Evolutionary conservation across 2,329 filamentous ascomycete genomes (phyloP).

Genomic region (Colletotrichum eremochloae): DNA sequence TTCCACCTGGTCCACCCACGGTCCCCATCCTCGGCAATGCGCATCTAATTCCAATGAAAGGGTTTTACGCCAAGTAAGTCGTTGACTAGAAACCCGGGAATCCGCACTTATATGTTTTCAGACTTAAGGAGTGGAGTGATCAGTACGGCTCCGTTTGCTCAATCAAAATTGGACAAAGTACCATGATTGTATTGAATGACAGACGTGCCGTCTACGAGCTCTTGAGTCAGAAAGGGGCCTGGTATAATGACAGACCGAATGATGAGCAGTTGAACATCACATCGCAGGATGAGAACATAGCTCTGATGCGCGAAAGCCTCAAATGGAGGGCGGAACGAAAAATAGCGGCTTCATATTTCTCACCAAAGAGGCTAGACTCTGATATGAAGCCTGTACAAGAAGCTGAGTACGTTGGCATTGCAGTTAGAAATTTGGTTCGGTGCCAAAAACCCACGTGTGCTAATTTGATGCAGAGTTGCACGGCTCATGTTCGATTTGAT

Average conservation of each 20-base stretch:
- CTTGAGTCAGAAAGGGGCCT: conserved; percentile 58
- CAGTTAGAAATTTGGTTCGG: background rate
- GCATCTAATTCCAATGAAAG: conserved; percentile 43
- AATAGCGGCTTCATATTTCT: conserved; percentile 59
- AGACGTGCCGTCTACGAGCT: conserved; percentile 56
- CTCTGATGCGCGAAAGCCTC: conserved; percentile 60
- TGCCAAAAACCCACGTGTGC: background rate
- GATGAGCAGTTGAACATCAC: background rate
- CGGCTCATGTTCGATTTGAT: conserved; percentile 25
- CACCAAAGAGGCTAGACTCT: conserved; percentile 54
- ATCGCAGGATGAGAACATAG: conserved; percentile 13
- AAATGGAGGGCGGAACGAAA: conserved; percentile 60
- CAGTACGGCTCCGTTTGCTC: conserved; percentile 57
- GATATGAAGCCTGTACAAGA: conserved; percentile 60
- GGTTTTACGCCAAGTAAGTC: conserved; percentile 36
- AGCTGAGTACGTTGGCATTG: conserved; percentile 55
- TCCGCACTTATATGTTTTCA: conserved; percentile 35
- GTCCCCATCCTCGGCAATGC: conserved; percentile 58
- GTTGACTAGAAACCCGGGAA: no score
- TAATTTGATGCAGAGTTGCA: background rate
- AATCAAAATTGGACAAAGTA: conserved; percentile 57
- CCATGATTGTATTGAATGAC: conserved; percentile 56
- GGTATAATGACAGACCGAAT: conserved; percentile 57
- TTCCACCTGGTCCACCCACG: conserved; percentile 53
- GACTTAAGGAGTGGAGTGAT: conserved; percentile 59